A percentile compares a stretch with the other conserved stretches of the same genome.
Evolutionary conservation across 106 monocot species (phyloP).

Genomic region (Iris macrosiphon): DNA sequence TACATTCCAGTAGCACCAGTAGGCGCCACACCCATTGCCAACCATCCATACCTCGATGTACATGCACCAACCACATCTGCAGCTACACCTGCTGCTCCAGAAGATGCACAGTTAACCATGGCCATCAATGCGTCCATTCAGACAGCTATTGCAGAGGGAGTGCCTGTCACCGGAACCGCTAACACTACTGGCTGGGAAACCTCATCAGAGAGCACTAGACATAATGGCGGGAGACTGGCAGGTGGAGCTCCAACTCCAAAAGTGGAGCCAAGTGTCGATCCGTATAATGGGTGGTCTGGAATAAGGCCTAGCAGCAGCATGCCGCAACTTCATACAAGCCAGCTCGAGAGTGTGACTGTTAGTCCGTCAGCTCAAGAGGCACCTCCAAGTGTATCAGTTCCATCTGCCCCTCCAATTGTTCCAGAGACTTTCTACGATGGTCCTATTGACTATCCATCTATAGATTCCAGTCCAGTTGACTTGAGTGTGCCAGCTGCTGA

Average conservation of each 20-base stretch:
- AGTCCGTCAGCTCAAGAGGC: conserved; percentile 1
- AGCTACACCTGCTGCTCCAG: conserved; percentile 14
- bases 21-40: conserved; percentile 5
- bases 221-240: too few species aligned
- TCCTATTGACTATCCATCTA: conserved; percentile 34
- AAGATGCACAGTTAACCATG: conserved; percentile 60
- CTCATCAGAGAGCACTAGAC: conserved; percentile 16
- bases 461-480: conserved; percentile 34
- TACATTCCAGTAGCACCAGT: conserved; percentile 12
- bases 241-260: conserved; percentile 19
- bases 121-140: conserved; percentile 84
- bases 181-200: conserved; percentile 27
- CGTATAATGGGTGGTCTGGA: conserved; percentile 35
- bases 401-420: conserved; percentile 40
- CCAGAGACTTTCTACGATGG: conserved; percentile 11
- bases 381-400: conserved; percentile 7
- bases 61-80: neutral
- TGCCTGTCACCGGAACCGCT: conserved; percentile 1
- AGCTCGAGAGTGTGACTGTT: neutral
- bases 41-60: conserved; percentile 2
- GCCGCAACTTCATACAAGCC: neutral
- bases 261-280: conserved; percentile 1
- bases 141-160: conserved; percentile 68
- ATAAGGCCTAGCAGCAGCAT: conserved; percentile 12
- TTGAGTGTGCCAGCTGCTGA: conserved; percentile 1